phyloP scores from a whole-genome alignment of 164 flowering plant genomes.

The Magnolia officinalis region DNA sequence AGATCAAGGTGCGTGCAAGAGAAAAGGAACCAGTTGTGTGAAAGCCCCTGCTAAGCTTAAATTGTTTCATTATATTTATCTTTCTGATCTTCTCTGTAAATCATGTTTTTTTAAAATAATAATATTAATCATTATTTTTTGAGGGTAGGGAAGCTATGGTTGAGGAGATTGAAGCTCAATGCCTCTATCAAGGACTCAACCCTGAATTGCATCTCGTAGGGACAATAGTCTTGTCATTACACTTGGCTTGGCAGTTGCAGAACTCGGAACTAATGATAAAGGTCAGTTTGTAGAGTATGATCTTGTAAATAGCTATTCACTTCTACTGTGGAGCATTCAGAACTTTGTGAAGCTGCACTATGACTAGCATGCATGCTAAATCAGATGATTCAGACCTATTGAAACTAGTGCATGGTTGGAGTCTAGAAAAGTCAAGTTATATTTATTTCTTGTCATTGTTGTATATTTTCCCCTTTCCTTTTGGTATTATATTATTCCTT shows the following conservation, averaged over 20 bases:
- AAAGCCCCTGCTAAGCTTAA: not conserved
- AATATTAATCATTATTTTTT: not conserved
- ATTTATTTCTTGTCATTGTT: not conserved
- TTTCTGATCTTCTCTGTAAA: not conserved
- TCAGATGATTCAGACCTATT: not conserved
- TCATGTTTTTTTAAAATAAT: not conserved
- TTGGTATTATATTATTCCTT: no score
- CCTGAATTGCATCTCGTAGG: not conserved
- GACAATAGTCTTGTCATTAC: not conserved
- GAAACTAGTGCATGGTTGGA: not conserved
- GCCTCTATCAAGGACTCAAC: not conserved
- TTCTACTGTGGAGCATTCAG: not conserved
- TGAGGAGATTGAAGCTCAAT: not conserved
- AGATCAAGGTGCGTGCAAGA: not conserved
- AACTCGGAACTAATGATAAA: not conserved
- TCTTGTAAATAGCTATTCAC: not conserved
- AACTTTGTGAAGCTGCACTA: not conserved
- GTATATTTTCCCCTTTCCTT: not conserved
- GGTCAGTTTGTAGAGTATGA: not conserved
- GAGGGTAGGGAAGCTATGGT: not conserved
- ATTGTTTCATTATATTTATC: not conserved
- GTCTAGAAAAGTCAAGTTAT: not conserved
- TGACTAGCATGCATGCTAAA: not conserved
- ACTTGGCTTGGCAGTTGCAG: not conserved
- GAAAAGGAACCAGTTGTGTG: no score